Conservation (phyloP, 108 stramenopile species). For the Pseudonitzschia delicatissima region DNA sequence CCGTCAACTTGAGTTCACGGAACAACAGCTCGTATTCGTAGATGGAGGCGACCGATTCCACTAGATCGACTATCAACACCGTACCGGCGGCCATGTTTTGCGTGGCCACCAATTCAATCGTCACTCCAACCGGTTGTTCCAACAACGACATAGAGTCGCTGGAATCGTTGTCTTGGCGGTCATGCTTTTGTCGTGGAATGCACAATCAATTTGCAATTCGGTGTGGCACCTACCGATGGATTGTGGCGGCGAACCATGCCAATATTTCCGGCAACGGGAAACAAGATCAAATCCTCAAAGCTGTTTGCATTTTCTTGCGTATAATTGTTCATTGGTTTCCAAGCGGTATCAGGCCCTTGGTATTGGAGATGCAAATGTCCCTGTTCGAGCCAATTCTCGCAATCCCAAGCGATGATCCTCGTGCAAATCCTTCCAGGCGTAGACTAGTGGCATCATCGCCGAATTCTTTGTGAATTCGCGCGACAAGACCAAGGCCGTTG, state of each 20-base stretch:
- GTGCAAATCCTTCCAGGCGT: conserved; percentile 29
- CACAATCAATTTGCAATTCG: conserved; percentile 20
- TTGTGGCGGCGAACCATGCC: conserved; percentile 15
- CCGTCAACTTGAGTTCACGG: conserved; percentile 1
- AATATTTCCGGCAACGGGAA: conserved; percentile 33
- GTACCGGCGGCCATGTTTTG: conserved; percentile 17
- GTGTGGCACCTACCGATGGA: background rate
- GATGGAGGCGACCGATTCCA: background rate
- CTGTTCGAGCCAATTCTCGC: background rate
- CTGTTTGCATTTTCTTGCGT: background rate
- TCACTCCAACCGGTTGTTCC: conserved; percentile 22
- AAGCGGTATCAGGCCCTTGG: conserved; percentile 12
- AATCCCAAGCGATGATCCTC: conserved; percentile 8
- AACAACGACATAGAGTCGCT: background rate
- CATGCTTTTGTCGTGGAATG: background rate
- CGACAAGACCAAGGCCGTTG: conserved; percentile 25
- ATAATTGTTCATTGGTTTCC: conserved; percentile 2
- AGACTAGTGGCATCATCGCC: conserved; percentile 14
- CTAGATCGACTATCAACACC: conserved; percentile 21
- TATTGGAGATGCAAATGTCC: conserved; percentile 15
- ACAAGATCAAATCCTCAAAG: conserved; percentile 19
- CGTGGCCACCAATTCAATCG: conserved; percentile 36
- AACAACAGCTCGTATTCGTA: conserved; percentile 2
- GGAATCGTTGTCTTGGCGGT: background rate
- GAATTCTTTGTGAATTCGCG: background rate